Evolutionary conservation across 345 rosid genomes (phyloP), one percentile per base, ranked within the genome.

Genomic region (Salix udensis): DNA sequence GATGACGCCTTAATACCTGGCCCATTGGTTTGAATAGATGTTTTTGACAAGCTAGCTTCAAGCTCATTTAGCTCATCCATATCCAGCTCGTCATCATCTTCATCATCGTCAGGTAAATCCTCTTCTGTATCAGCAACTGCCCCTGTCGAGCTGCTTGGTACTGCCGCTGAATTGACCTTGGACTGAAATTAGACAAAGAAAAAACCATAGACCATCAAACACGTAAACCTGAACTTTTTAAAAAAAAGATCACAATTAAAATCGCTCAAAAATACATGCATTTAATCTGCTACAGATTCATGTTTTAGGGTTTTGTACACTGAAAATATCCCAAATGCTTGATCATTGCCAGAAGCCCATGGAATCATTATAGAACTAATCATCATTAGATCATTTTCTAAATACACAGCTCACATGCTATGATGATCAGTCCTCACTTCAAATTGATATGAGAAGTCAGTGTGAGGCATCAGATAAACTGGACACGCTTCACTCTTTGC

Each of bases 21-120:
- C 78, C 75, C 76, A 26, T 82, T 68, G 61, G 67, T 71, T 74
- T 82, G 72, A 52, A 78, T 74, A 53, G 84, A 82, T 82, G 84
- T 71, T 67, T 66, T 78, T 12, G 81, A 69, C 67, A 82, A 82
- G 72, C 81, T 82, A 31, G 81, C 81, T 75, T 82, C 84, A 42
- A 78, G 73, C n/a, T 81, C 84, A 31, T 78, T 71, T 58, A 77
- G 52, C 65, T 78, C 84, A 66, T 82, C 84, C 66, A 78, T 10
- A 72, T 78, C 84, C 79, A 82, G 76, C 60, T 78, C 84, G 13
- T 82, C 84, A 16, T 78, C 84, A 0, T 77, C 24, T 58, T n/a
- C 62, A 58, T 58, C 79, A 1, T 76, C 85, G 13, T 60, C 84
- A 39, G 62, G 62, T 3, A 8, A 26, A 26, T 24, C 62, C 62